phyloP scores from a whole-genome alignment of 345 rosid species.

The Gossypium rotundifolium region DNA sequence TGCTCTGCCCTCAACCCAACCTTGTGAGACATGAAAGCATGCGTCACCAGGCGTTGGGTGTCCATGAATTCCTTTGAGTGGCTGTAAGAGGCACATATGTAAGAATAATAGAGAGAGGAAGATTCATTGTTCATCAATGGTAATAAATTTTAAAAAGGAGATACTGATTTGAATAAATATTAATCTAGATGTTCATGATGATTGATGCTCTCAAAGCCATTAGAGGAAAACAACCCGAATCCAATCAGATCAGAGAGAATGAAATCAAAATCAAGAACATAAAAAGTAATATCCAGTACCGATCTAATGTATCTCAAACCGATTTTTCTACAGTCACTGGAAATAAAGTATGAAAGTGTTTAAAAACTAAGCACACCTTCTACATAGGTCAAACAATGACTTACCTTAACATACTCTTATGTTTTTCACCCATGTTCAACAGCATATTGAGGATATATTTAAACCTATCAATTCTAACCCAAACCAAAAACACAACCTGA shows the following conservation, averaged over 20 bases:
- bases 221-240: neutral
- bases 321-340: neutral
- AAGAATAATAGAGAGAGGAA: neutral
- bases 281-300: neutral
- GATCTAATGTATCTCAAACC: neutral
- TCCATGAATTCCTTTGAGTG: slow-evolving; percentile 35
- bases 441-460: neutral
- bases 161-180: neutral
- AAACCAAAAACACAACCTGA: neutral
- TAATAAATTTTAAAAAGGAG: neutral
- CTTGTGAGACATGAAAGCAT: slow-evolving; percentile 29
- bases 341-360: neutral
- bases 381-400: neutral
- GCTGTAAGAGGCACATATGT: slow-evolving; percentile 22
- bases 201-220: neutral
- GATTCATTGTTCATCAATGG: neutral
- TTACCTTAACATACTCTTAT: neutral
- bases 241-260: neutral
- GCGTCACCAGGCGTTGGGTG: slow-evolving; percentile 38
- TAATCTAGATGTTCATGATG: too few species aligned
- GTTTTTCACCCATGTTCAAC: neutral
- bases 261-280: neutral
- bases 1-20: slow-evolving; percentile 40
- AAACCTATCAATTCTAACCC: neutral
- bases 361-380: neutral